These are phyloP conservation scores for Leccinum fallax DNA, from an alignment of 1,284 basidiomycete species.

Conservation along the genomic window DNA sequence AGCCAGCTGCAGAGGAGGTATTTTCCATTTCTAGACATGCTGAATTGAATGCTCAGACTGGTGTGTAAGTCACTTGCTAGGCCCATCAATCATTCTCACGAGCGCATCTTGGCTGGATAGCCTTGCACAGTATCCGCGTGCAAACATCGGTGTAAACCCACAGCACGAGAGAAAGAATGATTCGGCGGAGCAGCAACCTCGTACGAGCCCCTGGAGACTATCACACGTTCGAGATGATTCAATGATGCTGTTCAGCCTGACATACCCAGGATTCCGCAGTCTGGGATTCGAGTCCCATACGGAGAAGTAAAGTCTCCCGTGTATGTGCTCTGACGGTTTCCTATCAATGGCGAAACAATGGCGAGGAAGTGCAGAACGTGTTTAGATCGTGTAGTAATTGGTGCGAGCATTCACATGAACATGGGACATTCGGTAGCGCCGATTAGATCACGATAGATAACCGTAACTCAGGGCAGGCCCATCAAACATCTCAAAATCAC, in stretches of 20 bases:
- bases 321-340: background rate
- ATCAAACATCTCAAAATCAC: constrained; percentile 34
- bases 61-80: background rate
- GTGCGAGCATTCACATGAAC: constrained; percentile 25
- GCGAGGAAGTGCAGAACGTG: background rate
- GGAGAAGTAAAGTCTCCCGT: background rate
- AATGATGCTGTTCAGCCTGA: background rate
- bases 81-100: background rate
- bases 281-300: background rate
- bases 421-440: constrained; percentile 9
- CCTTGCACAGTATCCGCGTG: background rate
- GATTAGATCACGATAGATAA: constrained; percentile 35
- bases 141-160: background rate
- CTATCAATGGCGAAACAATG: constrained; percentile 1
- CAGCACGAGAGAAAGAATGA: background rate
- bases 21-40: background rate
- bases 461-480: constrained; percentile 38
- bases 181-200: background rate
- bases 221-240: background rate
- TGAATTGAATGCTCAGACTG: background rate
- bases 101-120: background rate
- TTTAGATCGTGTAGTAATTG: background rate
- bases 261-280: background rate
- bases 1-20: background rate
- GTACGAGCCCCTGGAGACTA: background rate